These are phyloP conservation scores for Selaginella moellendorffii DNA, from an alignment of 75 land plant species.

Conservation along the genomic window DNA sequence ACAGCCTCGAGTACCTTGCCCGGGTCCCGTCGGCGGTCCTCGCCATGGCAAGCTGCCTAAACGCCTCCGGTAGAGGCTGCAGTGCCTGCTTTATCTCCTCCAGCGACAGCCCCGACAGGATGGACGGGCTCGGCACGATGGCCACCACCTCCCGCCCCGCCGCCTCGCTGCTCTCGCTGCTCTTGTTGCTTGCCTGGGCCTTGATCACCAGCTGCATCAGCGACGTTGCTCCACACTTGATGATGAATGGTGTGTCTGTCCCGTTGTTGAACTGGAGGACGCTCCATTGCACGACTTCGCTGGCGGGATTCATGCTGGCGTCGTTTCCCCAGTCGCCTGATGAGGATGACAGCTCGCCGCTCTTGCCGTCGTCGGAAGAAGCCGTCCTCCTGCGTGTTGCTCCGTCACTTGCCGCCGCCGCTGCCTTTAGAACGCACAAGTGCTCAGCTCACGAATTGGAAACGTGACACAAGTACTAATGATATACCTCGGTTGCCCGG, in stretches of 20 bases:
- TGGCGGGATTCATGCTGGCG: background rate
- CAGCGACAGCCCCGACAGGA: background rate
- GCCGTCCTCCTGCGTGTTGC: too few species aligned
- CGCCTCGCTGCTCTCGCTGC: background rate
- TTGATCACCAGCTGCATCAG: background rate
- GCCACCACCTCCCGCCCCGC: background rate
- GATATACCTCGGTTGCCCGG: background rate
- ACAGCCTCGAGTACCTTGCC: slow-evolving; percentile 74
- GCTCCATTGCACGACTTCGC: slow-evolving; percentile 5
- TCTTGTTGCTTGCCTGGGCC: background rate
- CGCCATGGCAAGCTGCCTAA: slow-evolving; percentile 76
- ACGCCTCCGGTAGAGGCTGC: slow-evolving; percentile 62
- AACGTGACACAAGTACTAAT: too few species aligned
- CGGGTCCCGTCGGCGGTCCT: slow-evolving; percentile 90
- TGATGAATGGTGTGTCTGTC: background rate
- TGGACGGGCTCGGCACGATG: background rate
- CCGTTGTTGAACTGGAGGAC: slow-evolving; percentile 8
- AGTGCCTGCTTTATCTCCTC: slow-evolving; percentile 56
- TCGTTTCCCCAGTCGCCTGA: background rate
- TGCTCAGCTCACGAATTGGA: too few species aligned
- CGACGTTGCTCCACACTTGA: background rate
- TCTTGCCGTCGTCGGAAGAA: background rate
- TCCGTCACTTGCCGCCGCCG: too few species aligned
- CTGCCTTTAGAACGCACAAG: too few species aligned
- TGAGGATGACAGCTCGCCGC: background rate